phyloP scores from a whole-genome alignment of 208 protist genomes.

The Novymonas esmeraldas region DNA sequence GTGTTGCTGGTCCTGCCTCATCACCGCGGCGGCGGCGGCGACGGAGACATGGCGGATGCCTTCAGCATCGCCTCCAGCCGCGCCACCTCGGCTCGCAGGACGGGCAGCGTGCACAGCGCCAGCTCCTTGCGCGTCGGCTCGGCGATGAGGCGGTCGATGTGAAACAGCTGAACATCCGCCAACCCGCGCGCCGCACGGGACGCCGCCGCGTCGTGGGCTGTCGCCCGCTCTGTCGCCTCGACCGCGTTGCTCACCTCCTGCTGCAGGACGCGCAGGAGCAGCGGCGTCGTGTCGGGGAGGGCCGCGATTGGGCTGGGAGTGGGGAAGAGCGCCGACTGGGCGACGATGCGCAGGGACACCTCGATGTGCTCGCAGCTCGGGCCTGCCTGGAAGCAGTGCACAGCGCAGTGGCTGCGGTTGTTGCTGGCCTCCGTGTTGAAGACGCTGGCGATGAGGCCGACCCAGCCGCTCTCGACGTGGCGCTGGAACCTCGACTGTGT shows the following conservation, averaged over 20 bases:
- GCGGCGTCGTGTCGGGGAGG: constrained; percentile 14
- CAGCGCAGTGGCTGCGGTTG: constrained; percentile 39
- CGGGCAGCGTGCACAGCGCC: constrained; percentile 30
- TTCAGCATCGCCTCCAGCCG: constrained; percentile 43
- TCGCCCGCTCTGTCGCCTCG: constrained; percentile 27
- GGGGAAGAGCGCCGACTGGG: constrained; percentile 25
- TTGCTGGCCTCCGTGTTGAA: constrained; percentile 56
- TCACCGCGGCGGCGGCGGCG: not conserved
- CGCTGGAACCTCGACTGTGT: constrained; percentile 80
- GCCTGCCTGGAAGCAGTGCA: constrained; percentile 76
- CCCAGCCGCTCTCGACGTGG: constrained; percentile 75
- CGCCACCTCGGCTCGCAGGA: constrained; percentile 47
- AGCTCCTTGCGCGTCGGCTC: constrained; percentile 40
- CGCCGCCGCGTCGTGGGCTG: constrained; percentile 24
- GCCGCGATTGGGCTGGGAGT: constrained; percentile 4
- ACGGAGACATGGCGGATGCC: not conserved
- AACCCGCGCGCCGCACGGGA: constrained; percentile 43
- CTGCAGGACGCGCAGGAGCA: constrained; percentile 31
- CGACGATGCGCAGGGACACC: constrained; percentile 47
- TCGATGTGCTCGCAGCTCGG: constrained; percentile 41
- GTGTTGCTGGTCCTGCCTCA: too few species aligned
- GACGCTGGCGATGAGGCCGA: constrained; percentile 86
- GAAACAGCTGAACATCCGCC: constrained; percentile 43
- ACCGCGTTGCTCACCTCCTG: constrained; percentile 39
- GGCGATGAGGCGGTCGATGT: constrained; percentile 44